phyloP scores from a whole-genome alignment of 2,329 filamentous ascomycete genomes.

The Botrytis medusae region DNA sequence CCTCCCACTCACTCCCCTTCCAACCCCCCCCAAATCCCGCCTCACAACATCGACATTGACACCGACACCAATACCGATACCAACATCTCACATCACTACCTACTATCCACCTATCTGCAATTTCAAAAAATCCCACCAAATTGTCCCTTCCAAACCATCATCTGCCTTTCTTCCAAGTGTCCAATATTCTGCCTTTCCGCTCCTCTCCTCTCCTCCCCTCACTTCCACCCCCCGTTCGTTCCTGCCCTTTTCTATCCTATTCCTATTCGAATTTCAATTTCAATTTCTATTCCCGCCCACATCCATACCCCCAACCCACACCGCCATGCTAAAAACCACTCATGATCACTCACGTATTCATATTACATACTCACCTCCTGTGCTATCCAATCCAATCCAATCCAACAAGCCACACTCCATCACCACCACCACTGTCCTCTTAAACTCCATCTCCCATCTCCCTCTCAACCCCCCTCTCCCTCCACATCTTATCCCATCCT shows the following conservation, averaged over 20 bases:
- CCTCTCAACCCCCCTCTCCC: too few relatives aligned
- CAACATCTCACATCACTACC: background rate
- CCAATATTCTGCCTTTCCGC: background rate
- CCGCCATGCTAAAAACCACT: background rate
- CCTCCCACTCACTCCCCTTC: too few relatives aligned
- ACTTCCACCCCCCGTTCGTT: background rate
- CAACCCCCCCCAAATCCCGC: background rate
- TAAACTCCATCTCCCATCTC: background rate
- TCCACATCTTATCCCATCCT: too few relatives aligned
- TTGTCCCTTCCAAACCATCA: background rate
- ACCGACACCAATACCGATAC: background rate
- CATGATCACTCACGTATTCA: too few relatives aligned
- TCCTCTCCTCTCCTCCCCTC: too few relatives aligned
- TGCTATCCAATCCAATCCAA: too few relatives aligned
- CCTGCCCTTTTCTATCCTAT: background rate
- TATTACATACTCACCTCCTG: too few relatives aligned
- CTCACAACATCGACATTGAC: background rate
- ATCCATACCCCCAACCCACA: background rate
- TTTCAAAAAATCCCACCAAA: too few relatives aligned
- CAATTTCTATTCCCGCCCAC: background rate
- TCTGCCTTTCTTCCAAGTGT: background rate
- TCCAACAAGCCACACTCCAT: background rate
- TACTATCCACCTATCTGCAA: too few relatives aligned
- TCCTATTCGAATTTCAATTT: too few relatives aligned
- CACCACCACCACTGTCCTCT: background rate